Percentiles rank a stretch among this genome's conserved stretches.
Conservation (phyloP, 768 basidiomycete genomes). For the Leccinum subtestaceum region DNA sequence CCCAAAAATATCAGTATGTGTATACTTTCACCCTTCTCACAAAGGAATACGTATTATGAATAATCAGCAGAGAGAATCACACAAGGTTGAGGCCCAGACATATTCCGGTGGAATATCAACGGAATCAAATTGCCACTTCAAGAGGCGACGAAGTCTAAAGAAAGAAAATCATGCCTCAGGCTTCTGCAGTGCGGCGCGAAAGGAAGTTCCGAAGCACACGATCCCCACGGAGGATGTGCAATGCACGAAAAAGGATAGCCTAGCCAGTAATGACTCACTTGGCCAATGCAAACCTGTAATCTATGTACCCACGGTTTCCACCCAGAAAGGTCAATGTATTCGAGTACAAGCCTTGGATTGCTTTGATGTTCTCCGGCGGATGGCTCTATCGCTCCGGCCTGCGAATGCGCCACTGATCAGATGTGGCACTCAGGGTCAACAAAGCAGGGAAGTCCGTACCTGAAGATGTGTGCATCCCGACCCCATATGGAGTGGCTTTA, state of each 20-base stretch:
- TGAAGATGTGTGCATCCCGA: conserved; percentile 59
- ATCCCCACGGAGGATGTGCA: conserved; percentile 6
- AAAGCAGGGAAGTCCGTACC: conserved; percentile 35
- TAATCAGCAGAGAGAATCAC: conserved; percentile 1
- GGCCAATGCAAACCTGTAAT: conserved; percentile 56
- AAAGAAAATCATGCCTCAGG: conserved; percentile 18
- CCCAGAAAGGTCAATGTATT: conserved; percentile 57
- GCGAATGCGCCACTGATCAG: conserved; percentile 24
- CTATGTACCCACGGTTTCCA: conserved; percentile 60
- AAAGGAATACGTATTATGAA: conserved; percentile 1
- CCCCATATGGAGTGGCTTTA: conserved; percentile 57
- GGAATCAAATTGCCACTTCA: conserved; percentile 11
- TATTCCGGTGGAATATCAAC: not conserved
- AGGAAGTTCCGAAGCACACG: conserved; percentile 7
- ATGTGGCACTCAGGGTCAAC: conserved; percentile 21
- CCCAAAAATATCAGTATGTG: conserved; percentile 20
- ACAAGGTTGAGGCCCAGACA: conserved; percentile 1
- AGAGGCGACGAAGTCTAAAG: conserved; percentile 19
- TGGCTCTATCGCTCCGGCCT: conserved; percentile 55
- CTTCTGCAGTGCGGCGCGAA: conserved; percentile 7
- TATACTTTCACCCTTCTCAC: not conserved
- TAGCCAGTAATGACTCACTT: conserved; percentile 43
- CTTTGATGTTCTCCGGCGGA: conserved; percentile 35
- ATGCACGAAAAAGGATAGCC: conserved; percentile 8
- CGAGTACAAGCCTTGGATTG: conserved; percentile 51